Base-by-base conservation (phyloP, 331 rosid genomes). In the Cydonia oblonga region DNA sequence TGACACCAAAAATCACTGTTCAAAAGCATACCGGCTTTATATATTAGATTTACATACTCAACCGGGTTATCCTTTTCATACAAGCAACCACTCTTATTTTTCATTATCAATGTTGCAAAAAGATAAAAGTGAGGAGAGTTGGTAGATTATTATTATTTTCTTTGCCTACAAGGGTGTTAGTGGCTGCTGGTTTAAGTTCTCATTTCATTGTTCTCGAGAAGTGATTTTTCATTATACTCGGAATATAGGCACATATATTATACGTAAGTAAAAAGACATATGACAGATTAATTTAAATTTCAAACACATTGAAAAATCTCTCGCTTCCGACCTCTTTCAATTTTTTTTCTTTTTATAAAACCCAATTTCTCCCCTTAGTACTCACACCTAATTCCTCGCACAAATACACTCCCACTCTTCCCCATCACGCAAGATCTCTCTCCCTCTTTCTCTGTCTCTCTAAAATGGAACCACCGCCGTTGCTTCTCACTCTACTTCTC, bases 381-480 rank as follows among this genome's bases (percentile, higher is more conserved):
- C 38, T 18, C 38, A 33, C 64, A 35, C 68, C 22, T 12, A n/a
- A 32, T n/a, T n/a, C 9, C 61, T 38, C 56, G 11, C 65, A n/a
- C 63, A 74, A 56, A 24, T 20, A 4, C 40, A 10, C 52, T n/a
- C 6, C 20, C 71, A 25, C 64, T 20, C 68, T 26, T 19, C 26
- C 38, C 65, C 19, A 42, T 15, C 29, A 46, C 32, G 62, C 56
- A 40, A 7, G 16, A 52, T 4, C 32, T 29, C 32, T 29, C 32
- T 46, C 54, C 1, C 73, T 52, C 42, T 18, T 19, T 5, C 65
- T 42, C 24, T 29, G 42, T 66, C 51, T 54, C 62, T 76, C 14
- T 67, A n/a, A 74, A n/a, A 89, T 86, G 88, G 84, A 23, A 24
- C 38, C 73, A 26, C 75, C 66, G 14, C 75, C 64, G 18, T 58